Evolutionary conservation across 768 basidiomycete species (phyloP), one percentile per base, ranked within the genome.

Genomic region (Mycena albidolilacea): DNA sequence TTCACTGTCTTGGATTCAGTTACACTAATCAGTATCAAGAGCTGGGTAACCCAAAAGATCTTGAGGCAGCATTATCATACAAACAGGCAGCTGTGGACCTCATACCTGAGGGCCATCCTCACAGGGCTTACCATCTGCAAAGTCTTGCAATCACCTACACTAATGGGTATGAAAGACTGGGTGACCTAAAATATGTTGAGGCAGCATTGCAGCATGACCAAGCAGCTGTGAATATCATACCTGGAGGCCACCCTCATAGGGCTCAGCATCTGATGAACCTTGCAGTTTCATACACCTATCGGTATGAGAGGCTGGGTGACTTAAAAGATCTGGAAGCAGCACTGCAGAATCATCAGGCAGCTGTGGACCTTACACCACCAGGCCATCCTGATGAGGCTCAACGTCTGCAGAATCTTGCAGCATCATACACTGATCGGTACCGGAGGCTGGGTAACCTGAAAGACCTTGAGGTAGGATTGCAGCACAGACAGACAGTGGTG

Each of bases 391-490:
- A 11, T 35, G 14, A 37, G 41, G 41, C 41, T 41, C 41, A 39
- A 10, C 58, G 14, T 59, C 58, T 12, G 41, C 41, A 41, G 41
- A 41, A 58, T 35, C 57, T 58, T 19, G 57, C 23, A 37, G 35
- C 35, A 58, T 58, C 57, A 35, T 58, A 37, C 17, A 23, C 57
- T 37, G 35, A 58, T 58, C 57, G 57, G 30, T 58, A 37, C 57
- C 57, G 17, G 35, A 58, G 35, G 57, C 35, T 58, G 30, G 35
- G 57, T 35, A 58, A 58, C 57, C 14, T 37, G 30, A 35, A 58
- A 37, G 57, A 58, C 57, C 57, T 58, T 9, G 57, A 58, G 57
- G 7, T 38, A 58, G 57, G 30, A 58, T 58, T 58, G 57, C 57
- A 58, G 57, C 23, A 38, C 35, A 38, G 35, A 35, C 57, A 58